These are phyloP conservation scores for Clarireedia monteithiana DNA, from an alignment of 2,329 filamentous ascomycete species.

Conservation along the genomic window DNA sequence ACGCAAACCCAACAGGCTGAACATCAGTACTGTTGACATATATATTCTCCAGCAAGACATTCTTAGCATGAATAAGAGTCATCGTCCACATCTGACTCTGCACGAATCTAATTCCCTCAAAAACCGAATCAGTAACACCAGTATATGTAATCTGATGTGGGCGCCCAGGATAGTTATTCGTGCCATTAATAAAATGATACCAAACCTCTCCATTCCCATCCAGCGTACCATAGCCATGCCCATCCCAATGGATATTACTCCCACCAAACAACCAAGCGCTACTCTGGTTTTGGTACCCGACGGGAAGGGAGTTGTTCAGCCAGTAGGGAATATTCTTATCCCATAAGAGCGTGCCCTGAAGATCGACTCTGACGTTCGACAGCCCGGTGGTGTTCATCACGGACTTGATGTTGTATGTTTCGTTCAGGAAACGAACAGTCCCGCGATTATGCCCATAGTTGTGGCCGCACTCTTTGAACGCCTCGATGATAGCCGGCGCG, in stretches of 20 bases:
- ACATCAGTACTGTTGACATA: slow-evolving; percentile 40
- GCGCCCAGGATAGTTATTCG: slow-evolving; percentile 39
- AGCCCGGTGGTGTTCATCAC: slow-evolving; percentile 39
- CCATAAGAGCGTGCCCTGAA: slow-evolving; percentile 44
- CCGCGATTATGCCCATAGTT: slow-evolving; percentile 24
- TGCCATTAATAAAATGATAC: slow-evolving; percentile 43
- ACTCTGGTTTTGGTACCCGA: slow-evolving; percentile 48
- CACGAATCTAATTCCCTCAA: slow-evolving; percentile 43
- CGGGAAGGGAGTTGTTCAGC: slow-evolving; percentile 35
- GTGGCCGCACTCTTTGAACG: slow-evolving; percentile 34
- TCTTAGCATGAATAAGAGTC: slow-evolving; percentile 32
- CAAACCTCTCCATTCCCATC: slow-evolving; percentile 54
- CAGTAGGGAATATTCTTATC: slow-evolving; percentile 1
- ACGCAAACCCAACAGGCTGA: not conserved
- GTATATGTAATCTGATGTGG: slow-evolving; percentile 46
- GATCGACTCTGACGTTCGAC: slow-evolving; percentile 37
- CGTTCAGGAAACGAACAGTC: slow-evolving; percentile 34
- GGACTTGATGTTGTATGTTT: slow-evolving; percentile 37
- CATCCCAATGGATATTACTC: slow-evolving; percentile 40
- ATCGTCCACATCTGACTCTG: slow-evolving; percentile 56
- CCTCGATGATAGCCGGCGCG: slow-evolving; percentile 34
- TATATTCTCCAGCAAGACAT: slow-evolving; percentile 42
- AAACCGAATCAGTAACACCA: slow-evolving; percentile 37
- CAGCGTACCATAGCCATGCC: slow-evolving; percentile 43
- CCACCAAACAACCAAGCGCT: slow-evolving; percentile 49